Percentiles rank a stretch among this genome's conserved stretches.
Conservation (phyloP, 805 yeast species). For the Metschnikowia kofuensis region DNA sequence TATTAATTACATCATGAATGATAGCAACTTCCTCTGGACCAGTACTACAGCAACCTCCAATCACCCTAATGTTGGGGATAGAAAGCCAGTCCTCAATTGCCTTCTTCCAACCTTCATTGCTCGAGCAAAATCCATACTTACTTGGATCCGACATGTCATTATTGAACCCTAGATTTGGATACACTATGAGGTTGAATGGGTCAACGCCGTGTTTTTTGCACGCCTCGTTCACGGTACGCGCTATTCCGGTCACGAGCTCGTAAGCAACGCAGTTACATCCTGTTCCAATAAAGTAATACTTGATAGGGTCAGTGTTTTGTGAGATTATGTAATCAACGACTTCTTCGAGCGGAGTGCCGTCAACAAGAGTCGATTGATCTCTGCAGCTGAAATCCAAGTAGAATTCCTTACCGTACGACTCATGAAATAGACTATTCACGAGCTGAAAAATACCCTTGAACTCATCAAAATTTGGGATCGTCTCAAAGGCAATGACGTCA, state of each 20-base stretch:
- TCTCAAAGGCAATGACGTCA: conserved; percentile 65
- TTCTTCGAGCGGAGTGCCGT: conserved; percentile 28
- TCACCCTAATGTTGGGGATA: conserved; percentile 39
- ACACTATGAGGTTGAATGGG: conserved; percentile 47
- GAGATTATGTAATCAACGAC: conserved; percentile 31
- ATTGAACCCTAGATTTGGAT: conserved; percentile 75
- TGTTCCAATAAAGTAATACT: conserved; percentile 40
- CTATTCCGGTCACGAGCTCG: conserved; percentile 37
- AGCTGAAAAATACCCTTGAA: conserved; percentile 46
- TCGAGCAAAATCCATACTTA: conserved; percentile 19
- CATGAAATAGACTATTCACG: conserved; percentile 27
- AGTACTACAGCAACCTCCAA: conserved; percentile 80
- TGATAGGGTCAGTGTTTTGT: conserved; percentile 10
- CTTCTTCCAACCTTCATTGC: conserved; percentile 33
- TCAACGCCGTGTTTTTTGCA: conserved; percentile 10
- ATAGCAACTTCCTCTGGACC: conserved; percentile 44
- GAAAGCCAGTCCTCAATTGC: conserved; percentile 40
- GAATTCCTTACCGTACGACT: conserved; percentile 34
- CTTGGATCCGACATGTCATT: conserved; percentile 48
- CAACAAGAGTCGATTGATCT: conserved; percentile 22
- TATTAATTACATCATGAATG: conserved; percentile 10
- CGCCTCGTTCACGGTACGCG: conserved; percentile 28
- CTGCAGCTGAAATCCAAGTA: conserved; percentile 41
- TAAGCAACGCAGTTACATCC: conserved; percentile 72
- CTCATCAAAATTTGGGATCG: conserved; percentile 65